Evolutionary conservation across 139 green algal genomes (phyloP).

Genomic region (Closterium sp.): DNA sequence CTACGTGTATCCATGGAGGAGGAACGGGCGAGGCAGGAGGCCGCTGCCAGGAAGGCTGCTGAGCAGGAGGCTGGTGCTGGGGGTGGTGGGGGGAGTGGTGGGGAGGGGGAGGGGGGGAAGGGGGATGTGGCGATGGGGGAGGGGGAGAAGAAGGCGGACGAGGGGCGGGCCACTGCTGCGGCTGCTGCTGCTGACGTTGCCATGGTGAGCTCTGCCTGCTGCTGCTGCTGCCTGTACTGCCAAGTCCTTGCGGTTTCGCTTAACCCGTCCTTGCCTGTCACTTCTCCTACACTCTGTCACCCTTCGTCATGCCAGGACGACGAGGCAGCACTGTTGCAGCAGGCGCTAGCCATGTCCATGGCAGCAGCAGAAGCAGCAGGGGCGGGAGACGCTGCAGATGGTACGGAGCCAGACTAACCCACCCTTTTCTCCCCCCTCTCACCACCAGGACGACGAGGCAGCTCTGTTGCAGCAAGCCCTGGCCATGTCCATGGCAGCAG

Average conservation of each 20-base stretch:
- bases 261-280: too few relatives aligned
- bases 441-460: slow-evolving; percentile 71
- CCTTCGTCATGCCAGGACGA: too few relatives aligned
- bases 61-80: slow-evolving; percentile 11
- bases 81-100: background rate
- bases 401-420: too few relatives aligned
- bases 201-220: too few relatives aligned
- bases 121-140: slow-evolving; percentile 6
- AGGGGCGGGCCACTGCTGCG: background rate
- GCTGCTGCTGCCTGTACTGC: too few relatives aligned
- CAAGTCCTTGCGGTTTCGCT: too few relatives aligned
- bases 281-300: too few relatives aligned
- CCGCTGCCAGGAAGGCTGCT: slow-evolving; percentile 46
- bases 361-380: slow-evolving; percentile 41
- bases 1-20: slow-evolving; percentile 95
- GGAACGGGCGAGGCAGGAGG: slow-evolving; percentile 85
- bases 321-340: slow-evolving; percentile 77
- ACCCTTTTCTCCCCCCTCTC: background rate
- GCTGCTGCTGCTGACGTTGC: slow-evolving; percentile 43
- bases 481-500: slow-evolving; percentile 86
- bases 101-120: background rate
- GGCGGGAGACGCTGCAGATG: background rate
- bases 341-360: slow-evolving; percentile 93
- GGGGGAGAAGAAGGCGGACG: slow-evolving; percentile 41
- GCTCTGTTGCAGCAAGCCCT: slow-evolving; percentile 80